Evolutionary conservation across 495 filamentous ascomycete species (phyloP).

Genomic region (Tuber umbilicatum): DNA sequence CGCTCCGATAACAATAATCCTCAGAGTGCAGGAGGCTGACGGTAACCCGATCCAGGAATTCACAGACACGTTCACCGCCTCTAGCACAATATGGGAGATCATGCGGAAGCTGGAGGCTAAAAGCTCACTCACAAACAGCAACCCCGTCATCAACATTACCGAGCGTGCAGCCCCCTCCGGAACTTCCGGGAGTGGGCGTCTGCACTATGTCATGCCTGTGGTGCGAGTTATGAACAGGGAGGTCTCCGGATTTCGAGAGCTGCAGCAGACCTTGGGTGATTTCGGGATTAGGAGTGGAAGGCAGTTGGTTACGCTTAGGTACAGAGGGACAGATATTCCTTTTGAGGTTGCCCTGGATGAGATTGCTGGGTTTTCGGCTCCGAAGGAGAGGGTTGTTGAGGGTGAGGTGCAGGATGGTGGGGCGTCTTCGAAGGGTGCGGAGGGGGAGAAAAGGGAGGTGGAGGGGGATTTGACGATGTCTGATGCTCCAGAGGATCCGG

Average conservation of each 20-base stretch:
- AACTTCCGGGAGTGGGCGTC: conserved; percentile 54
- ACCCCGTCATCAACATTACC: conserved; percentile 66
- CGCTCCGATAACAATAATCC: conserved; percentile 72
- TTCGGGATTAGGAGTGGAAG: conserved; percentile 78
- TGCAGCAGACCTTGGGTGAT: conserved; percentile 82
- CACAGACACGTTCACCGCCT: conserved; percentile 73
- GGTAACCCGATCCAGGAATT: conserved; percentile 61
- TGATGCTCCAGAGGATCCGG: conserved; percentile 11
- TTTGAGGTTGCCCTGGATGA: conserved; percentile 78
- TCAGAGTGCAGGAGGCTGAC: conserved; percentile 60
- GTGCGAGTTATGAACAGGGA: conserved; percentile 73
- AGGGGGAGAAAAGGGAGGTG: conserved; percentile 15
- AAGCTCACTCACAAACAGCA: conserved; percentile 41
- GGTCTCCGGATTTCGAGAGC: conserved; percentile 63
- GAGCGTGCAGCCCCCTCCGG: conserved; percentile 62
- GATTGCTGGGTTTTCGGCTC: conserved; percentile 64
- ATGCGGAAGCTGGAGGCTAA: conserved; percentile 77
- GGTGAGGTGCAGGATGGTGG: conserved; percentile 12
- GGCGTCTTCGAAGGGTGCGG: conserved; percentile 1
- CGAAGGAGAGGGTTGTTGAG: conserved; percentile 41
- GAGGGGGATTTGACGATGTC: conserved; percentile 21
- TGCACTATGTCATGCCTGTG: conserved; percentile 83
- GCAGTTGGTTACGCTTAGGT: conserved; percentile 68
- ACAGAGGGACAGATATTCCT: conserved; percentile 65
- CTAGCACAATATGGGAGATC: conserved; percentile 78